Evolutionary conservation across 2,329 filamentous ascomycete genomes (phyloP).

Genomic region (Fusarium citri): DNA sequence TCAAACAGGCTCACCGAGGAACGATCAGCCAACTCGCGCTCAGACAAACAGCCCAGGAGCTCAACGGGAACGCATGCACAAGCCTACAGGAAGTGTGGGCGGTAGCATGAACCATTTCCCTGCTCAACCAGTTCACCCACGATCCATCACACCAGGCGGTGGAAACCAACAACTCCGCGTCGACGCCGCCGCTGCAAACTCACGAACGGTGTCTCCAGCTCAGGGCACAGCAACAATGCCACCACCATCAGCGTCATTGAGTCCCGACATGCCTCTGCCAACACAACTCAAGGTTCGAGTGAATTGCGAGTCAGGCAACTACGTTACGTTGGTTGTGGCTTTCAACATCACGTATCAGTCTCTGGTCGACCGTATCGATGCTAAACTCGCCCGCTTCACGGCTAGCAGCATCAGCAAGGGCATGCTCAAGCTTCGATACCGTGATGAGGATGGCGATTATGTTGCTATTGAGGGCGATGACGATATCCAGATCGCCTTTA

Average conservation of each 20-base stretch:
- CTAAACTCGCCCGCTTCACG: conserved; percentile 89
- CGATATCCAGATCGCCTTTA: conserved; percentile 94
- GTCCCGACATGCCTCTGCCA: conserved; percentile 64
- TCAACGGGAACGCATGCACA: conserved; percentile 70
- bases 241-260: conserved; percentile 48
- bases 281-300: conserved; percentile 96
- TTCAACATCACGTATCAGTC: conserved; percentile 96
- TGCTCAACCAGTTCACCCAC: conserved; percentile 63
- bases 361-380: conserved; percentile 93
- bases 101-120: conserved; percentile 68
- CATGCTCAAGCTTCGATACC: conserved; percentile 87
- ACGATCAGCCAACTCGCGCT: conserved; percentile 73
- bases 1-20: conserved; percentile 82
- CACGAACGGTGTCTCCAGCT: conserved; percentile 61
- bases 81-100: conserved; percentile 61
- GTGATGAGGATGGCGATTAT: conserved; percentile 91
- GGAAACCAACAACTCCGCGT: conserved; percentile 53
- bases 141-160: conserved; percentile 59
- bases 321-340: conserved; percentile 94
- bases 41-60: conserved; percentile 78
- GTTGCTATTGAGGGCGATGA: conserved; percentile 96
- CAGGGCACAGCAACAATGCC: conserved; percentile 52
- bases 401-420: conserved; percentile 85
- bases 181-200: conserved; percentile 54
- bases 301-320: conserved; percentile 85